These are phyloP conservation scores for Aspergillus clavatus DNA, from an alignment of 2,329 filamentous ascomycete genomes.

Conservation along the genomic window DNA sequence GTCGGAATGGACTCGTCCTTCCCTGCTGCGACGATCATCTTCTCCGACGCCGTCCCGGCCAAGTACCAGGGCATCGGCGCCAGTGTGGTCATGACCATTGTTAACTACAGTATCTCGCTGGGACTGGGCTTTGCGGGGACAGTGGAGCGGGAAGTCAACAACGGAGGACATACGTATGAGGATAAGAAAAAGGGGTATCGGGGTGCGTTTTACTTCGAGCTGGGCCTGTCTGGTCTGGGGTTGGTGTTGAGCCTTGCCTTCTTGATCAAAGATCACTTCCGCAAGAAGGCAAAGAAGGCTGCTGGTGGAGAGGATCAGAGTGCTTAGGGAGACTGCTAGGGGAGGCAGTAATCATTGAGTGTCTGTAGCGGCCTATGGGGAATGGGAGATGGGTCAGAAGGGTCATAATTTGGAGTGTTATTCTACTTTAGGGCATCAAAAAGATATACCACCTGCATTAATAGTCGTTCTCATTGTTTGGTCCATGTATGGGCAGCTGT, in stretches of 20 bases:
- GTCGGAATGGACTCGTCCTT: slow-evolving; percentile 13
- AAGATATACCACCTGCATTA: background rate
- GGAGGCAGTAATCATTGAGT: too few relatives aligned
- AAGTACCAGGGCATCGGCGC: slow-evolving; percentile 11
- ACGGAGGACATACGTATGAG: slow-evolving; percentile 4
- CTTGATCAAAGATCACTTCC: background rate
- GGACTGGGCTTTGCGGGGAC: slow-evolving; percentile 15
- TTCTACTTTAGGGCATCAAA: background rate
- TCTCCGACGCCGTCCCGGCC: slow-evolving; percentile 6
- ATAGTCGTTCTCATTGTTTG: too few relatives aligned
- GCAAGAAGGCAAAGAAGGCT: background rate
- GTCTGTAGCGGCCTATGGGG: too few relatives aligned
- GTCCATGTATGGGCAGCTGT: too few relatives aligned
- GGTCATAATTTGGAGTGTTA: background rate
- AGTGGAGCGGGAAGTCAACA: slow-evolving; percentile 10
- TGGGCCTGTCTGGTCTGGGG: slow-evolving; percentile 6
- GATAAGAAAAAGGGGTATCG: slow-evolving; percentile 10
- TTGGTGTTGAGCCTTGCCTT: background rate
- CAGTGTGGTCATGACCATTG: slow-evolving; percentile 11
- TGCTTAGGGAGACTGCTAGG: too few relatives aligned
- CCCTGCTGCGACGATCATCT: slow-evolving; percentile 13
- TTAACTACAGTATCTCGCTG: slow-evolving; percentile 13
- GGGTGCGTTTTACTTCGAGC: slow-evolving; percentile 5
- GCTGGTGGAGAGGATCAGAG: background rate
- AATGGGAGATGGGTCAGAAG: background rate